A percentile compares a stretch with the other conserved stretches of the same genome.
These are phyloP conservation scores for Lactifluus echinatus DNA, from an alignment of 768 basidiomycete genomes.

Conservation along the genomic window DNA sequence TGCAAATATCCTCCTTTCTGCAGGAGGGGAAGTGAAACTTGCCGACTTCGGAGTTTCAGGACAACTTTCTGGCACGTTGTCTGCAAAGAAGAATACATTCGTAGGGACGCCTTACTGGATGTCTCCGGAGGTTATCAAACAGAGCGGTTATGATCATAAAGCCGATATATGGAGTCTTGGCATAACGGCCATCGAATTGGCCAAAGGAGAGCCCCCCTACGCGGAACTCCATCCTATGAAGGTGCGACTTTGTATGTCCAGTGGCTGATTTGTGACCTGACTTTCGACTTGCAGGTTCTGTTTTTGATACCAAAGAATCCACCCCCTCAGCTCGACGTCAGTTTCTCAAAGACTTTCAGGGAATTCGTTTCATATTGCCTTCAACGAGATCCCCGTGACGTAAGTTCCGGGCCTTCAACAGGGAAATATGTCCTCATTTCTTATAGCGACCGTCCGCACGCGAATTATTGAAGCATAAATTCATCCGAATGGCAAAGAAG, in stretches of 20 bases:
- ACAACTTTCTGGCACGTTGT: constrained; percentile 86
- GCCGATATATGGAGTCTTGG: constrained; percentile 99
- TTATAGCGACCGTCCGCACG: constrained; percentile 84
- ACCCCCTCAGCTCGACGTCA: constrained; percentile 82
- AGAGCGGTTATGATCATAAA: constrained; percentile 98
- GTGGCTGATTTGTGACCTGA: not conserved
- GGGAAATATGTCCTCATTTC: constrained; percentile 19
- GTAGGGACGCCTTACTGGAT: constrained; percentile 99
- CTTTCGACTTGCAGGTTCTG: constrained; percentile 51
- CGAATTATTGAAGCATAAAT: constrained; percentile 94
- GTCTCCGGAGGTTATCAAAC: constrained; percentile 99
- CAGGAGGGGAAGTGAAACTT: constrained; percentile 91
- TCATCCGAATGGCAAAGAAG: constrained; percentile 91
- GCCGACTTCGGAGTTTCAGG: constrained; percentile 99
- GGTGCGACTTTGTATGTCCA: constrained; percentile 36
- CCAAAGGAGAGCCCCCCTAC: constrained; percentile 96
- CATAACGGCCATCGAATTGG: constrained; percentile 95
- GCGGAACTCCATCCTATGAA: constrained; percentile 99
- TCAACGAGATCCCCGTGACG: constrained; percentile 89
- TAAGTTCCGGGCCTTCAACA: constrained; percentile 30
- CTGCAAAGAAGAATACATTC: constrained; percentile 96
- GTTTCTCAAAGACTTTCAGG: constrained; percentile 87
- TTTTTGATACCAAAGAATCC: constrained; percentile 98
- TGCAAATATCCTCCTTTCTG: constrained; percentile 88
- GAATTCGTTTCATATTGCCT: constrained; percentile 93